Base-by-base conservation (phyloP, 2,329 filamentous ascomycete species). In the Penicillium verrucosum region DNA sequence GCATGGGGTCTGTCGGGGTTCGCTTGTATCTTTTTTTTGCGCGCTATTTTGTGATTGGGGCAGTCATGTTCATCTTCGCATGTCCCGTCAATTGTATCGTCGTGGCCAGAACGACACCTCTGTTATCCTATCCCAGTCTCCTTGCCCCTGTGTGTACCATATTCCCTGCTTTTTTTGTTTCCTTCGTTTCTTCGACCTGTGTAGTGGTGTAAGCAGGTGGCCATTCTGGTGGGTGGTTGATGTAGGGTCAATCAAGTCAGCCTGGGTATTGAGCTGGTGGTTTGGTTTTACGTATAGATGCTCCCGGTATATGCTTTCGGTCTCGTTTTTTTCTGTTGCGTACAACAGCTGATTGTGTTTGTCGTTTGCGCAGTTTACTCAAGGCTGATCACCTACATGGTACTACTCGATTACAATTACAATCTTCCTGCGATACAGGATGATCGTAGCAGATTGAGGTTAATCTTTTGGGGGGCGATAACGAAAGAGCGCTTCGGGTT, bases 401-500 rank as follows among this genome's bases (percentile, higher is more conserved):
- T 30, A 30, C 29, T 30, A 11, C 10, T 30, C 29, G 10, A 11
- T 10, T 23, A 23, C 21, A 1, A 3, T 16, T 9, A 5, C 12
- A 14, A 9, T 41, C 23, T 5, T 14, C 21, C 23, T 23, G 6
- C 21, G 16, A 23, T 41, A 9, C 7, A 16, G 1, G 11, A 1
- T 18, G 16, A 29, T 14, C 5, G 10, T 32, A 1, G 0, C 27
- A 45, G 9, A 10, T 51, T 11, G 2, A 16, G 18, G 0, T 18
- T 30, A 14, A 0, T 30, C 1, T 9, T 41, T 41, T 5, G 0
- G 7, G 7, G 1, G 0, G 0, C 14, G 8, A 4, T 23, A 2
- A 1, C 8, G 21, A 23, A 16, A 16, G 11, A 14, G 21, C 21
- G 12, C 21, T 25, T 10, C 38, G 4, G 21, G 2, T 21, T 12